Base-by-base conservation (phyloP, 345 rosid species). In the Eucalyptus polybractea region DNA sequence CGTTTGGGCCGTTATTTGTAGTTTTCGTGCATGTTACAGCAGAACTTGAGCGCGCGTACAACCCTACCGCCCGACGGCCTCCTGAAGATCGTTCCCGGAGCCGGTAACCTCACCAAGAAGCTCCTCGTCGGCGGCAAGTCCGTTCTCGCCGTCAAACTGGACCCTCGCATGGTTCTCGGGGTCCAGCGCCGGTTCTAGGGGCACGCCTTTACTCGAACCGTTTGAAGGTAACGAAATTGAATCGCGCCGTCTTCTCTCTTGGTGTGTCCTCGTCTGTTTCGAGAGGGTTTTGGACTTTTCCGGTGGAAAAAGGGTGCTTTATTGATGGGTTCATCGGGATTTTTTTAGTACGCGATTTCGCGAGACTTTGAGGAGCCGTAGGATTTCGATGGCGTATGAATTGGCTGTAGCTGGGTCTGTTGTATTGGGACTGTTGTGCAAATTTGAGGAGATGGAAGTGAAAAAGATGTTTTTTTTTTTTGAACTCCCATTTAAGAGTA, bases 111-210 rank as follows among this genome's bases (percentile, higher is more conserved):
- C 45, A 97, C 98, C 22, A 95, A 94, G 94, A 97, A 96, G 93
- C 98, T 97, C 89, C 94, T 96, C 7, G 97, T 95, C 90, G 97
- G 95, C 47, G 98, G 98, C 10, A 95, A 97, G 88, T 90, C 89
- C 90, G 96, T 95, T 72, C 92, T 95, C 90, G 98, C 98, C 37
- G 90, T 95, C 49, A 98, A 97, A 88, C 93, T 97, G 65, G 99
- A 97, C 90, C 89, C 97, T 60, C 98, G 98, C 56, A 96, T 97
- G 98, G 98, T 97, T 91, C 98, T 95, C 88, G 98, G 95, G 92
- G 96, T 97, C 85, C 92, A 95, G 62, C 99, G 97, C 60, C 97
- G 98, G 12, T 97, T 97, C 89, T 98, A 95, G 90, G 90, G 98
- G 97, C 53, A 94, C 98, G 80, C 96, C 97, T 33, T n/a, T 90